Base-by-base conservation (phyloP, 768 basidiomycete genomes). In the Rhodotorula graminis region DNA sequence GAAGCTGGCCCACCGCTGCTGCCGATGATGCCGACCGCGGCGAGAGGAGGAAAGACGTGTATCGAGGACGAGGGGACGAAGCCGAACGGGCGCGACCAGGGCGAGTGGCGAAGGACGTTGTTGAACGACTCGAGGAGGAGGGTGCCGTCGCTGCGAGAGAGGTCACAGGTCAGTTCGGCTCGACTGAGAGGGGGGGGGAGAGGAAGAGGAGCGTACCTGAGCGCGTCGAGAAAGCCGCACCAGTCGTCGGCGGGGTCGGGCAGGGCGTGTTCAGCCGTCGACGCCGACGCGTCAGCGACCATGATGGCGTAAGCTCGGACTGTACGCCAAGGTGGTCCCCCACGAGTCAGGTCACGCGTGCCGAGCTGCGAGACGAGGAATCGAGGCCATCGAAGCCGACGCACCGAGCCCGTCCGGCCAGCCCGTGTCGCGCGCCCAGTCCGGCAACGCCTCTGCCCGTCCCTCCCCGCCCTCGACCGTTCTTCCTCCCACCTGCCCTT, bases 91-190 rank as follows among this genome's bases (percentile, higher is more conserved):
- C 89, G 87, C 60, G 86, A n/a, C 27, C 8, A 87, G 15, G 62
- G 19, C 1, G 91, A 92, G 70, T 87, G 86, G 37, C 93, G 86
- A 0, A 94, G 89, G 42, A 87, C 89, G 19, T 85, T 81, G 80
- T 94, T 95, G 82, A 92, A 93, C 0, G 90, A 88, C 4, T 84
- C 80, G 77, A 92, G 94, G 21, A 94, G 85, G 16, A 91, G 81
- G 77, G 92, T 89, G 0, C 93, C 92, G 8, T 76, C 67, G 89
- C 91, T 3, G 89, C 85, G 14, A 91, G 82, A 9, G 83, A 84
- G 6, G 2, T 7, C 18, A 15, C 11, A 18, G 18, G 11, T 12
- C 7, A 3, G 15, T 46, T 0, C 2, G 23, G 37, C 19, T 37
- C 33, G 31, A 37, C 15, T 14, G 9, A 82, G 80, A 4, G 90